Base-by-base conservation (phyloP, 371 early-diverging fungal species). In the Mucor racemosus region DNA sequence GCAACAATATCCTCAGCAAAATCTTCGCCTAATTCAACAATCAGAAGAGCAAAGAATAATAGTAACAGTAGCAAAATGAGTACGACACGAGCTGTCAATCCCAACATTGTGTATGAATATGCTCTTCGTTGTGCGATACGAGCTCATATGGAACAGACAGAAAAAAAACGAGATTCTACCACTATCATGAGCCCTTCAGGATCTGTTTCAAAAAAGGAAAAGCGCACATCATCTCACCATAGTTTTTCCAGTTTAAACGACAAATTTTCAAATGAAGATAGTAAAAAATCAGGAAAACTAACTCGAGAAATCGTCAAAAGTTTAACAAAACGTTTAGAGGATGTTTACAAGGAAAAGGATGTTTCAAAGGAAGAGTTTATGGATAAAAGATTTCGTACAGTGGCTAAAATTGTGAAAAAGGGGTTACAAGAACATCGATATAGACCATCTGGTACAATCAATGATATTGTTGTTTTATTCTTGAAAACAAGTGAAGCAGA, bases 301-400 rank as follows among this genome's bases (percentile, higher is more conserved):
- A 77, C 76, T 8, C 60, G 74, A 55, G 81, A 80, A 55, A 69
- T 83, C 13, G 76, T 76, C 31, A 75, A 71, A 11, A 68, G 75
- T 3, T 53, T 83, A 6, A 39, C 65, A 15, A 59, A 67, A 46
- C 71, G 77, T 26, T 66, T 83, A 5, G 78, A 83, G 17, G 78
- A 79, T 36, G 66, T 77, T 8, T 67, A 58, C 50, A 73, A 72
- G 44, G 68, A 68, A 15, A 69, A 64, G 21, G 73, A 77, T 58
- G 58, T 50, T 5, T 56, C 72, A 14, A 69, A 74, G 34, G 72
- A 68, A 31, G 75, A 69, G 53, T 76, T 67, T 57, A 63, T 65
- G 19, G 80, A 80, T 31, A 46, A 44, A 42, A 35, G 68, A 14
- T 79, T 78, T 64, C 39, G 73, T 5, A 44, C 70, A 13, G 76